Conservation (phyloP, 2,329 filamentous ascomycete genomes). For the Arthrocladium fulminans region DNA sequence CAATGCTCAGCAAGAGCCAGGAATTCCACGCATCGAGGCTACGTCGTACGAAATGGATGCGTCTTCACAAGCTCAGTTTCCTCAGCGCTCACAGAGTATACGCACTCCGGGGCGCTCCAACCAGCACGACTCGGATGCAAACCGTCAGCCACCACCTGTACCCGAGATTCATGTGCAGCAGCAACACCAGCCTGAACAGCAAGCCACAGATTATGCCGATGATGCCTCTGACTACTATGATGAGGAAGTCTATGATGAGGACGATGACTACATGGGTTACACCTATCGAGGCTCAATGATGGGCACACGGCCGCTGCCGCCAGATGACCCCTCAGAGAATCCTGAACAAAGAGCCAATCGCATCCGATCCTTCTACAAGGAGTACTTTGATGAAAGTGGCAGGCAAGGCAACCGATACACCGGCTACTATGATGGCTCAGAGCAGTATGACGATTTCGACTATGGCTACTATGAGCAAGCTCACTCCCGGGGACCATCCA, state of each 20-base stretch:
- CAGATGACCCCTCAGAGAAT: constrained; percentile 77
- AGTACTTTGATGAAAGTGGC: constrained; percentile 81
- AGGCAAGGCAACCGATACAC: constrained; percentile 51
- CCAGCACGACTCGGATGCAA: background rate
- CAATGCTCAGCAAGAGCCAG: constrained; percentile 4
- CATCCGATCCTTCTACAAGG: constrained; percentile 98
- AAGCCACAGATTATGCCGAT: background rate
- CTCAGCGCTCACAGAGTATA: background rate
- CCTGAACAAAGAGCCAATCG: constrained; percentile 91
- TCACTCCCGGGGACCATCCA: constrained; percentile 30
- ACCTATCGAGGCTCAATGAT: constrained; percentile 47
- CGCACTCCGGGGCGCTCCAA: background rate
- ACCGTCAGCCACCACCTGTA: background rate
- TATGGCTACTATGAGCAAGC: constrained; percentile 42
- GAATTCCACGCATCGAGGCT: constrained; percentile 10
- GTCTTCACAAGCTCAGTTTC: constrained; percentile 8
- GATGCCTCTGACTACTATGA: constrained; percentile 11
- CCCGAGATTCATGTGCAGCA: background rate
- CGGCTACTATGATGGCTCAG: constrained; percentile 59
- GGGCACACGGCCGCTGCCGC: constrained; percentile 73
- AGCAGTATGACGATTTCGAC: constrained; percentile 53
- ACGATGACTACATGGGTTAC: constrained; percentile 23
- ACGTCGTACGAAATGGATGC: constrained; percentile 11
- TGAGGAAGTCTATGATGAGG: constrained; percentile 14
- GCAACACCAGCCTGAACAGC: background rate